A percentile compares a stretch with the other conserved stretches of the same genome.
Evolutionary conservation across 1,139 yeast species (phyloP).

Genomic region (Pichia sp.): DNA sequence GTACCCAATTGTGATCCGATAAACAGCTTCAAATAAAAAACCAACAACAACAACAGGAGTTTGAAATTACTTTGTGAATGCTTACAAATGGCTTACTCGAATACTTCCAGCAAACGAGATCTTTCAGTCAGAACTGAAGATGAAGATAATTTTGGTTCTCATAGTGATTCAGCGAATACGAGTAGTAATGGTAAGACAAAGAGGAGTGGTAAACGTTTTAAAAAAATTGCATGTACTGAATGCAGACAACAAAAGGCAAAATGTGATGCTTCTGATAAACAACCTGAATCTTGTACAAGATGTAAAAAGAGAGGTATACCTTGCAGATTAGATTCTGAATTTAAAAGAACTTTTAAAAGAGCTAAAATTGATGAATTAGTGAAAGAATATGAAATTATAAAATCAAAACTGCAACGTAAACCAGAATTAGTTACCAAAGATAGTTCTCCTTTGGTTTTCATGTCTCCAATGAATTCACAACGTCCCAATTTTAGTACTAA

Average conservation of each 20-base stretch:
- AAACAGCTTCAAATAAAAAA: too few relatives aligned
- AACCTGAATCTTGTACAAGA: constrained; percentile 78
- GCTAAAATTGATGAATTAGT: constrained; percentile 82
- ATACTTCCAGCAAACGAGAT: too few relatives aligned
- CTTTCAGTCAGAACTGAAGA: background rate
- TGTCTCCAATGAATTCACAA: background rate
- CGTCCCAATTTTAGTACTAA: background rate
- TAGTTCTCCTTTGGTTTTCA: too few relatives aligned
- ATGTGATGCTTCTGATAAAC: constrained; percentile 76
- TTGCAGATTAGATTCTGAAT: constrained; percentile 72
- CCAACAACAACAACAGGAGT: too few relatives aligned
- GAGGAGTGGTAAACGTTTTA: constrained; percentile 21
- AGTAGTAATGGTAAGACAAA: background rate
- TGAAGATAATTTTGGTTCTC: background rate
- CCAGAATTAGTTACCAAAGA: background rate
- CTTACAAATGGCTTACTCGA: too few relatives aligned
- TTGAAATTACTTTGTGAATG: too few relatives aligned
- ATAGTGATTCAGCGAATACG: background rate
- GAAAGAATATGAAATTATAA: constrained; percentile 48
- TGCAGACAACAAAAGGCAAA: constrained; percentile 91
- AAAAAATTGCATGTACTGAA: constrained; percentile 86
- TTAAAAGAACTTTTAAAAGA: constrained; percentile 82
- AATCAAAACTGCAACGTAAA: constrained; percentile 41
- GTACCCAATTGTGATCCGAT: too few relatives aligned
- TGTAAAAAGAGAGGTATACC: constrained; percentile 62